Base-by-base conservation (phyloP, 108 stramenopile genomes). In the Nitzschia sp. region DNA sequence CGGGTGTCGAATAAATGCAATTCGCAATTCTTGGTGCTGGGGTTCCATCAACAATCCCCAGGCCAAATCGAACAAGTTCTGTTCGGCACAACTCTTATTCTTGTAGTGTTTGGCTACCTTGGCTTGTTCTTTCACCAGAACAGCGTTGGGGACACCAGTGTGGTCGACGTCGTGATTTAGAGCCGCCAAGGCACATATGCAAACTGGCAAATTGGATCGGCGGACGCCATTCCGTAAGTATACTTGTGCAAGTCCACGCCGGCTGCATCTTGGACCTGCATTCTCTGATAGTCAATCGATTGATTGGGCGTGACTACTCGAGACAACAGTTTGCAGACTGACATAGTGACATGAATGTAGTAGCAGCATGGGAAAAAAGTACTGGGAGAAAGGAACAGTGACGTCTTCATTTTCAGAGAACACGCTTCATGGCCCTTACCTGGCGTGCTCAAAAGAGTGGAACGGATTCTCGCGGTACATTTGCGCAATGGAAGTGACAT, bases 381-480 rank as follows among this genome's bases (percentile, higher is more conserved):
- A 8, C 19, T 54, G 54, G 9, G 8, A 15, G 54, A n/a, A 54
- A 24, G 25, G 9, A 54, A 25, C 9, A n/a, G n/a, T n/a, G n/a
- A n/a, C n/a, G n/a, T n/a, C n/a, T n/a, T n/a, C n/a, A n/a, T n/a
- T 54, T 15, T n/a, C 9, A 54, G 19, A 9, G 8, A 33, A 36
- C 36, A 53, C 66, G 5, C 74, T 79, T 11, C 15, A 8, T 42
- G 38, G 15, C 11, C 82, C 84, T 46, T 80, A 80, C 15, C 66
- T 49, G 23, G 79, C 78, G 59, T 87, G 86, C 46, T 84, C 86
- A 62, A 84, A 85, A 29, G 80, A 81, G 74, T 88, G 87, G 61
- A 88, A 88, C 5, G 79, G 77, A 24, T 85, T 84, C 34, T 72
- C 48, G 8, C 71, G 71, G 55, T 88, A 82, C 66, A 82, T 66